Evolutionary conservation across 148 eudicot genomes (phyloP).

Genomic region (Salicornia ramosissima): DNA sequence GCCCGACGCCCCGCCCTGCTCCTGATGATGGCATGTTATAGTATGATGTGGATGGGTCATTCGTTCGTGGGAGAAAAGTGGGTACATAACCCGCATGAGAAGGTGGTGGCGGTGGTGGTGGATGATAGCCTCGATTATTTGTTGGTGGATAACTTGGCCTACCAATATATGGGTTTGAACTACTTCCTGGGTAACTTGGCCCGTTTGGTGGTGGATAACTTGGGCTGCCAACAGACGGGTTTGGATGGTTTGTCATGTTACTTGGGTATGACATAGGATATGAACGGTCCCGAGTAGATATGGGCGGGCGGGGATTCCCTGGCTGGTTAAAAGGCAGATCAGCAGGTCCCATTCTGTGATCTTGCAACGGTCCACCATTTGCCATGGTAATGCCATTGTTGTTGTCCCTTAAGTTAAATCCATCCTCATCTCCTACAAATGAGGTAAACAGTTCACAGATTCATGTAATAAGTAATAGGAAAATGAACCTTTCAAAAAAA

Average conservation of each 20-base stretch:
- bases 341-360: slow-evolving; percentile 26
- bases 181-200: slow-evolving; percentile 23
- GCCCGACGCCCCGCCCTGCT: slow-evolving; percentile 35
- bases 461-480: neutral
- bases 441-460: neutral
- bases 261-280: slow-evolving; percentile 32
- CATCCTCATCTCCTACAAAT: slow-evolving; percentile 42
- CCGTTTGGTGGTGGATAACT: slow-evolving; percentile 25
- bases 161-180: slow-evolving; percentile 21
- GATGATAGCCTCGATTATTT: slow-evolving; percentile 26
- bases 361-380: slow-evolving; percentile 27
- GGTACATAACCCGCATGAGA: slow-evolving; percentile 47
- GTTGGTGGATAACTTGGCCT: slow-evolving; percentile 33
- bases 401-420: slow-evolving; percentile 42
- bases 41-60: slow-evolving; percentile 35
- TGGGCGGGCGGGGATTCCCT: slow-evolving; percentile 25
- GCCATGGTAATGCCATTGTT: slow-evolving; percentile 28
- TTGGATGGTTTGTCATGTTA: slow-evolving; percentile 23
- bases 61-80: slow-evolving; percentile 35
- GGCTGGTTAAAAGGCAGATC: slow-evolving; percentile 22
- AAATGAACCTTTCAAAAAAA: neutral
- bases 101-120: slow-evolving; percentile 50
- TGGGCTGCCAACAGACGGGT: slow-evolving; percentile 17
- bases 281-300: slow-evolving; percentile 14
- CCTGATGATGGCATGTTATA: slow-evolving; percentile 52